Conservation (phyloP, 1,139 yeast genomes). For the Saccharomyces hybrid region DNA sequence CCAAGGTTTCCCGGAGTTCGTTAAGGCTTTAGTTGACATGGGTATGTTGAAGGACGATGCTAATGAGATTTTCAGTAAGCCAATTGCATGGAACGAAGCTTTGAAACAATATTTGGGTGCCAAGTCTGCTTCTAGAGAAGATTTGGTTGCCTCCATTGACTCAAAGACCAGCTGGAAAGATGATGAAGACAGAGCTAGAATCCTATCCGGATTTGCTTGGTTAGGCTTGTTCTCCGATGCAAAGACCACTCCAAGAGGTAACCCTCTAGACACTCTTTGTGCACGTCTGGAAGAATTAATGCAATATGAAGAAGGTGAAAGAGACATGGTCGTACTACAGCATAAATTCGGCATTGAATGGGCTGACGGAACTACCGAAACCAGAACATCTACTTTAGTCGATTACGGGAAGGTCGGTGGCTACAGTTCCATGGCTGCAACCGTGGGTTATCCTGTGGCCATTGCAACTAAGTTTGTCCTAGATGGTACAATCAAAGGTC, state of each 20-base stretch:
- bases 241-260: conserved; percentile 78
- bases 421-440: conserved; percentile 96
- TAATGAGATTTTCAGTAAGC: conserved; percentile 47
- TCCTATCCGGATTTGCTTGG: conserved; percentile 86
- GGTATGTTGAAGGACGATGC: conserved; percentile 83
- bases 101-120: conserved; percentile 70
- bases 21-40: conserved; percentile 87
- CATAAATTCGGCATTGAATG: conserved; percentile 97
- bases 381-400: conserved; percentile 89
- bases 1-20: conserved; percentile 98
- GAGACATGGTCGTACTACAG: conserved; percentile 90
- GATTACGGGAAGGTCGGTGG: conserved; percentile 95
- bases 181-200: conserved; percentile 76
- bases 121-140: conserved; percentile 59
- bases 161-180: conserved; percentile 74
- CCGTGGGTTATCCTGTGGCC: conserved; percentile 97
- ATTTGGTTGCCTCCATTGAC: conserved; percentile 66
- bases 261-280: conserved; percentile 91
- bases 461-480: conserved; percentile 86
- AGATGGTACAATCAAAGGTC: conserved; percentile 67
- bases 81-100: conserved; percentile 84
- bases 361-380: conserved; percentile 85
- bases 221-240: conserved; percentile 80
- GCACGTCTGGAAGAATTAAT: conserved; percentile 90
- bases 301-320: conserved; percentile 94